A percentile compares a stretch with the other conserved stretches of the same genome.
phyloP scores from a whole-genome alignment of 257 asterid genomes.

The Lavandula angustifolia region DNA sequence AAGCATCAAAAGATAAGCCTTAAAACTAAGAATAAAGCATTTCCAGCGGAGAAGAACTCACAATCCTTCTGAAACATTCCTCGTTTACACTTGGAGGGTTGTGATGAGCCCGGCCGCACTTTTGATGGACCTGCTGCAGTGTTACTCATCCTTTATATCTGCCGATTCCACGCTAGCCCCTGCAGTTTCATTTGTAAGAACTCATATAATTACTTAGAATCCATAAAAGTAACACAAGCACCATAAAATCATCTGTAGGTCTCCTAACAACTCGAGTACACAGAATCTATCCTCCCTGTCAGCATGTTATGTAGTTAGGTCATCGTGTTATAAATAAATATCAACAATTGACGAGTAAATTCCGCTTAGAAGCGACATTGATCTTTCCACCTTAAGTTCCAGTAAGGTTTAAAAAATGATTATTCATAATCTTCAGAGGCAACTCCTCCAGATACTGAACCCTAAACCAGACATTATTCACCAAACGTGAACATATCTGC shows the following conservation, averaged over 20 bases:
- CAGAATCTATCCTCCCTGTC: neutral
- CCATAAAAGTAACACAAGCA: neutral
- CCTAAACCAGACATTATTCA: neutral
- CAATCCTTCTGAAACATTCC: constrained; percentile 96
- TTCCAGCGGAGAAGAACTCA: constrained; percentile 40
- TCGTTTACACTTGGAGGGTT: constrained; percentile 84
- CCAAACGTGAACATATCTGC: neutral
- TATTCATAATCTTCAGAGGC: neutral
- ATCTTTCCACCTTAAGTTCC: neutral
- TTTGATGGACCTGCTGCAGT: constrained; percentile 60
- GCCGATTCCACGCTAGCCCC: neutral
- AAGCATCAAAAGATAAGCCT: no score
- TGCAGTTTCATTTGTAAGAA: neutral
- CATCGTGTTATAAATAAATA: no score
- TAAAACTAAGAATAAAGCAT: neutral
- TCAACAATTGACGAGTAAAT: neutral
- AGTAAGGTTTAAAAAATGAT: neutral
- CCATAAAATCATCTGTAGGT: neutral
- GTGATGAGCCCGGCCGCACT: constrained; percentile 64
- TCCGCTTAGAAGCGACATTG: neutral
- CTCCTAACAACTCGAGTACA: neutral
- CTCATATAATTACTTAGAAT: neutral
- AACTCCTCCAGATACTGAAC: no score
- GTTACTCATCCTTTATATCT: constrained; percentile 58
- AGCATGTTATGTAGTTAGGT: neutral